phyloP scores from a whole-genome alignment of 176 grass and related monocot species.

The Aegilops longissima region DNA sequence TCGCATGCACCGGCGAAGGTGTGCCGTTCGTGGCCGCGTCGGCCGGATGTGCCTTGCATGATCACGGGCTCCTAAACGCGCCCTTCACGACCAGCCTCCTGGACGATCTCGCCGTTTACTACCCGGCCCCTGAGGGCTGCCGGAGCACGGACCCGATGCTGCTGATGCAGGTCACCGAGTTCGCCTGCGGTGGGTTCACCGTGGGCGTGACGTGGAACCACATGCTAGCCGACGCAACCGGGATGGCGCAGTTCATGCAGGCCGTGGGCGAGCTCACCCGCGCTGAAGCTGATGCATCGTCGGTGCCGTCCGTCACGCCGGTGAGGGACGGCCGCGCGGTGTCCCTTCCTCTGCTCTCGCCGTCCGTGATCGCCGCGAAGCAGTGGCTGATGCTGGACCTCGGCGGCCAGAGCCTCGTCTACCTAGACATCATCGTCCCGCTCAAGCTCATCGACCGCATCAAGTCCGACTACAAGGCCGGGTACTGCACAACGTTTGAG shows the following conservation, averaged over 20 bases:
- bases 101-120: background rate
- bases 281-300: background rate
- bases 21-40: background rate
- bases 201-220: conserved; percentile 43
- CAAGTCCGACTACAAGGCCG: too few species aligned
- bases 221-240: background rate
- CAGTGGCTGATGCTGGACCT: background rate
- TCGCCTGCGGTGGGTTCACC: conserved; percentile 28
- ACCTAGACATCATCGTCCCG: conserved; percentile 4
- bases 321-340: background rate
- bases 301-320: background rate
- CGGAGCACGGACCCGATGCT: background rate
- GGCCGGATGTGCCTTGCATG: background rate
- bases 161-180: conserved; percentile 31
- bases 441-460: too few species aligned
- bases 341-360: background rate
- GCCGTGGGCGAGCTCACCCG: conserved; percentile 25
- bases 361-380: background rate
- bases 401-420: background rate
- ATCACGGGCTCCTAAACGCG: background rate
- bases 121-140: background rate
- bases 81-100: background rate
- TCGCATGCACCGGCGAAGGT: conserved; percentile 1
- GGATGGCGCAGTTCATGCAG: conserved; percentile 30
- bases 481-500: too few species aligned